Evolutionary conservation across 2,329 filamentous ascomycete species (phyloP), one percentile per base, ranked within the genome.

Genomic region (Xylariaceae sp.): DNA sequence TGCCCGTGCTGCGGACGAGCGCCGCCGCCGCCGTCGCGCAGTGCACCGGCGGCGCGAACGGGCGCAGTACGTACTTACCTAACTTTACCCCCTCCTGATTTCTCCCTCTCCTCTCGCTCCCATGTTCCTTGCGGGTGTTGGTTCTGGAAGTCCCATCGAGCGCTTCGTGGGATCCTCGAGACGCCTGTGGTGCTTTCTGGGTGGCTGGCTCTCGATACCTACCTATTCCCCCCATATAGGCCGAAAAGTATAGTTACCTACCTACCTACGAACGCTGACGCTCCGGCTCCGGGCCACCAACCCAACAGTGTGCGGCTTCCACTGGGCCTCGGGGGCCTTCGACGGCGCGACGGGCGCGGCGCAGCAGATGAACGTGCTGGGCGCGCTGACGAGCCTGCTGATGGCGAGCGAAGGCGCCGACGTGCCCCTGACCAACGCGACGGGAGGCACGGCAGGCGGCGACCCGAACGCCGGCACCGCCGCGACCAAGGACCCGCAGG

Each of bases 251-350:
- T n/a, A n/a, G n/a, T n/a, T n/a, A n/a, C n/a, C n/a, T n/a, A n/a
- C n/a, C n/a, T n/a, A n/a, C n/a, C n/a, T n/a, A n/a, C n/a, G n/a
- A n/a, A n/a, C n/a, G n/a, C n/a, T n/a, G n/a, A n/a, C n/a, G n/a
- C n/a, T n/a, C n/a, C n/a, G n/a, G n/a, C n/a, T n/a, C n/a, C n/a
- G n/a, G n/a, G n/a, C n/a, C n/a, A n/a, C n/a, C n/a, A n/a, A n/a
- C n/a, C n/a, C n/a, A n/a, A n/a, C n/a, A n/a, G 65, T 66, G 18
- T 86, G 82, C 49, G 76, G 78, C 9, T 73, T 81, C 43, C 69
- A 69, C 46, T 85, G 80, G 80, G 63, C 25, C 46, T 56, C 29
- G 10, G 52, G 52, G 22, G 15, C 16, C 7, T 57, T 50, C 27
- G 50, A 60, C 43, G 71, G 75, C 45, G 60, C 64, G 4, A 56